These are phyloP conservation scores for Hypoxylon sp. DNA, from an alignment of 2,329 filamentous ascomycete species.

Conservation along the genomic window DNA sequence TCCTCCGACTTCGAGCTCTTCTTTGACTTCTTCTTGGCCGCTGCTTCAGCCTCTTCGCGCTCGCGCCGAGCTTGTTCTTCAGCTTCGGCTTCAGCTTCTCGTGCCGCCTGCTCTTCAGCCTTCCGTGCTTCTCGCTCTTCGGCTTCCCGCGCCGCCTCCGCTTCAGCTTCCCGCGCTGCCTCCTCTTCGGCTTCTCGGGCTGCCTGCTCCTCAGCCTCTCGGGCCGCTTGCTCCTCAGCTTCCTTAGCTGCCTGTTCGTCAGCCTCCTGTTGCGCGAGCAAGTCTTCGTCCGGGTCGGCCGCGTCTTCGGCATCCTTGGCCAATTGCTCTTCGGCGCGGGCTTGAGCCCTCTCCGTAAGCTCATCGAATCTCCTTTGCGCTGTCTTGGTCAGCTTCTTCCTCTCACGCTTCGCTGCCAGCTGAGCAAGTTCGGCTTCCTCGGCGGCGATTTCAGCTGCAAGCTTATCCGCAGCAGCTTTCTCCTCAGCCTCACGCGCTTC, in stretches of 20 bases:
- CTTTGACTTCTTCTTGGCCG: constrained; percentile 53
- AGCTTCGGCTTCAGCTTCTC: constrained; percentile 40
- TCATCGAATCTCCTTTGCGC: constrained; percentile 41
- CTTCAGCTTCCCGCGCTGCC: too few species aligned
- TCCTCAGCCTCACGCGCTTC: constrained; percentile 26
- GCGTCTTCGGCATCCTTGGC: constrained; percentile 17
- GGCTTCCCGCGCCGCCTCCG: background rate
- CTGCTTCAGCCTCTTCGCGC: constrained; percentile 45
- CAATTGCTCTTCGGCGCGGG: constrained; percentile 30
- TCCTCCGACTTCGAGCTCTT: constrained; percentile 48
- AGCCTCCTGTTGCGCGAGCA: constrained; percentile 5
- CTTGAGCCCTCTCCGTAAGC: constrained; percentile 31
- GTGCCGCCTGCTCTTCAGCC: constrained; percentile 42
- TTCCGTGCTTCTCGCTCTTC: constrained; percentile 32
- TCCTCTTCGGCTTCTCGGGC: constrained; percentile 10
- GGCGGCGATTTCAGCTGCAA: constrained; percentile 34
- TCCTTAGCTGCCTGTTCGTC: constrained; percentile 10
- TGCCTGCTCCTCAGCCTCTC: constrained; percentile 6
- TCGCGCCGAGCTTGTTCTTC: constrained; percentile 44
- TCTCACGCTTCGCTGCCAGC: constrained; percentile 46
- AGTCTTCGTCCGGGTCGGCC: constrained; percentile 12
- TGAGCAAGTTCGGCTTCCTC: constrained; percentile 40
- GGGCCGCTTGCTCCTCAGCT: constrained; percentile 2
- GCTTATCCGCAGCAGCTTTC: constrained; percentile 24
- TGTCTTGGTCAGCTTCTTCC: constrained; percentile 49